These are phyloP conservation scores for Aspergillus pseudoterreus DNA, from an alignment of 2,329 filamentous ascomycete genomes.

Conservation along the genomic window DNA sequence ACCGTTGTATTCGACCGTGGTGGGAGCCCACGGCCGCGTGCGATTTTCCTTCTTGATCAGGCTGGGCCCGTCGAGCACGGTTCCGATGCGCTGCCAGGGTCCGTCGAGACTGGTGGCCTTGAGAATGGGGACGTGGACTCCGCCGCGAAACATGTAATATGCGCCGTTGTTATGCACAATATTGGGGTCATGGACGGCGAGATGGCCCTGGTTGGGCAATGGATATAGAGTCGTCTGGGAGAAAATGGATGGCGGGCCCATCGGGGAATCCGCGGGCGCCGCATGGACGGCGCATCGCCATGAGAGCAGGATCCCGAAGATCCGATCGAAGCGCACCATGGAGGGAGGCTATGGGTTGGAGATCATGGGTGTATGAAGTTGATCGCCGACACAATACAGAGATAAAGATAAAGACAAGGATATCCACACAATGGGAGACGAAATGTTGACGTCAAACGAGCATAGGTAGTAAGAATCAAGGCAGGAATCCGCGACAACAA, in stretches of 20 bases:
- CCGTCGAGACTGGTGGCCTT: conserved; percentile 25
- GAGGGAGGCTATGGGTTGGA: neutral
- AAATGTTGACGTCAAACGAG: neutral
- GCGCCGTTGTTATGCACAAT: conserved; percentile 24
- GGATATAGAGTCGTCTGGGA: conserved; percentile 24
- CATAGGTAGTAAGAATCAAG: too few relatives aligned
- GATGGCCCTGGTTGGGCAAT: conserved; percentile 25
- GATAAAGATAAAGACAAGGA: neutral
- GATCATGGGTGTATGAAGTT: neutral
- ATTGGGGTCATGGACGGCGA: conserved; percentile 32
- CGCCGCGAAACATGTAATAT: conserved; percentile 35
- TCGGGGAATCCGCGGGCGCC: conserved; percentile 1
- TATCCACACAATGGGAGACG: too few relatives aligned
- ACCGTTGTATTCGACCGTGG: conserved; percentile 24
- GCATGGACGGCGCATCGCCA: conserved; percentile 14
- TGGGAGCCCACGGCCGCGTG: conserved; percentile 34
- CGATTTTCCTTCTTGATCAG: conserved; percentile 28
- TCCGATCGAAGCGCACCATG: neutral
- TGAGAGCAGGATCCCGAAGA: conserved; percentile 1
- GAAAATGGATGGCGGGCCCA: conserved; percentile 14
- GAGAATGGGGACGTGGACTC: conserved; percentile 22
- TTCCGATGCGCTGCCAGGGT: conserved; percentile 31
- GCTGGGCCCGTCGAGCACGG: conserved; percentile 27
- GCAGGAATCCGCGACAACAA: too few relatives aligned
- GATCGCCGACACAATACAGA: neutral